Evolutionary conservation across 805 yeast species (phyloP), one percentile per base, ranked within the genome.

Genomic region (Candida corydali): DNA sequence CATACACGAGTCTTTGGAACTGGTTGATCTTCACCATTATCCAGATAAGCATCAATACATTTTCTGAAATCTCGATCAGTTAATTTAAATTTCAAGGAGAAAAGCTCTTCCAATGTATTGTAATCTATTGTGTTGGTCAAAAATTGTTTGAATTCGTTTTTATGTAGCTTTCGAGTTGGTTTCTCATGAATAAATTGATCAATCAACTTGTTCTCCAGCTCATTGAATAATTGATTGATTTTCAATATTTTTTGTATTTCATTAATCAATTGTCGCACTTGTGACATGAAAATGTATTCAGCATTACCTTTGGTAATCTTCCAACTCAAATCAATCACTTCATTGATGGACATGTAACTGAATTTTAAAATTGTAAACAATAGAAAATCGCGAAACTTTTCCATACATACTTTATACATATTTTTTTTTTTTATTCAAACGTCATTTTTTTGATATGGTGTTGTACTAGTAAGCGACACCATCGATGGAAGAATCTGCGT

Each of bases 261-360:
- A 24, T 36, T 26, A 4, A 61, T 34, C 11, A 61, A 43, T 3
- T 39, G 43, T 9, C 39, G 31, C 3, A 58, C 42, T 32, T 56
- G 57, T 2, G 49, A 36, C 15, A 54, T 47, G 31, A 51, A 50
- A 14, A 61, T 55, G 36, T 38, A 49, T 2, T 48, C 52, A 3
- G 17, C 9, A 20, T 43, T 46, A n/a, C 37, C 37, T 30, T 29
- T 26, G 9, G 36, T 38, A n/a, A 42, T 34, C 4, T 37, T 30
- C 60, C 61, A 57, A 36, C 56, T 46, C 12, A 29, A 37, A 17
- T 44, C 44, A 4, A 57, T 36, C 20, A 55, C 42, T n/a, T 45
- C 49, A 24, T 53, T 54, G 11, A 47, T 36, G 15, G 34, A 23
- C 34, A 31, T 31, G 20, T 16, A 29, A 6, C 15, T 26, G 16